Percentiles rank a stretch among this genome's conserved stretches.
These are phyloP conservation scores for Pugionium dolabratum DNA, from an alignment of 345 rosid genomes.

Conservation along the genomic window DNA sequence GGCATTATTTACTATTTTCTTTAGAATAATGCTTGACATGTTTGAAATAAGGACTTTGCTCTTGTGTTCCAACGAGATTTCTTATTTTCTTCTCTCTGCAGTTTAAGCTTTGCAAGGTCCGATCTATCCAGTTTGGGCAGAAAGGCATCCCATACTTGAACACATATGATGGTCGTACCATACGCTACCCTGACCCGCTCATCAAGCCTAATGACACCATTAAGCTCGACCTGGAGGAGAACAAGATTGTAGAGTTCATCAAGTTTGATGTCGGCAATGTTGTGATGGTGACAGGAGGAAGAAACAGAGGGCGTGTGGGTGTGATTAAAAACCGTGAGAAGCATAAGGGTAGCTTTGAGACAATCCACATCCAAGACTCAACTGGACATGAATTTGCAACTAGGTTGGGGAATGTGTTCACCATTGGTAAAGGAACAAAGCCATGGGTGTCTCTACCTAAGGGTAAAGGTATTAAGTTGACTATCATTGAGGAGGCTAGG, in stretches of 20 bases:
- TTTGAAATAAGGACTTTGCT: background rate
- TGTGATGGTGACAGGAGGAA: slow-evolving; percentile 64
- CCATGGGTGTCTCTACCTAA: slow-evolving; percentile 88
- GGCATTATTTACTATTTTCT: background rate
- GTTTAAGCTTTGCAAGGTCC: slow-evolving; percentile 43
- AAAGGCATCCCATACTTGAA: slow-evolving; percentile 37
- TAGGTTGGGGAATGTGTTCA: slow-evolving; percentile 73
- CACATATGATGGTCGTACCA: slow-evolving; percentile 41
- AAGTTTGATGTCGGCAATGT: slow-evolving; percentile 68
- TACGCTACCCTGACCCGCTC: slow-evolving; percentile 41
- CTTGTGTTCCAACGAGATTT: background rate
- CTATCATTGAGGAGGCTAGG: slow-evolving; percentile 82
- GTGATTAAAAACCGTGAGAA: slow-evolving; percentile 42
- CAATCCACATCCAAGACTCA: slow-evolving; percentile 77
- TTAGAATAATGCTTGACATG: background rate
- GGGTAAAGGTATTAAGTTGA: slow-evolving; percentile 85
- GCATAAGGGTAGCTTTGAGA: slow-evolving; percentile 47
- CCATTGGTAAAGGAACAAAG: slow-evolving; percentile 78
- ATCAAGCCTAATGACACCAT: slow-evolving; percentile 66
- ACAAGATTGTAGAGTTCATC: slow-evolving; percentile 56
- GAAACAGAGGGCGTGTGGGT: slow-evolving; percentile 43
- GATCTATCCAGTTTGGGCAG: slow-evolving; percentile 39
- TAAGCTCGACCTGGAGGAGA: slow-evolving; percentile 50
- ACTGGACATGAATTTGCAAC: slow-evolving; percentile 83
- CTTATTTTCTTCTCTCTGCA: background rate